phyloP scores from a whole-genome alignment of 768 basidiomycete species.

The Phylloporus sp. region DNA sequence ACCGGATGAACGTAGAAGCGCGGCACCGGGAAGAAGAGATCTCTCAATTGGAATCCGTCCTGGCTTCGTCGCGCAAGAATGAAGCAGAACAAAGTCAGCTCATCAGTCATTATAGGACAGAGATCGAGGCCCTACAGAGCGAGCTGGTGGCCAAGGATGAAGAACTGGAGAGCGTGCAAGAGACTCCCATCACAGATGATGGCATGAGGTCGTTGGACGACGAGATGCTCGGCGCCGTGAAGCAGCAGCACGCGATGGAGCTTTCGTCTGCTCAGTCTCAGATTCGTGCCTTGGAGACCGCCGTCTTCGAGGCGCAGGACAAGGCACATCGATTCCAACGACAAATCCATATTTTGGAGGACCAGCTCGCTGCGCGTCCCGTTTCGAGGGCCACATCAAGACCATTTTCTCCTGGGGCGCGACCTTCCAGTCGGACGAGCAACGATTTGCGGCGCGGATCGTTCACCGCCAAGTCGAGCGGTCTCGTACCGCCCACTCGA shows the following conservation, averaged over 20 bases:
- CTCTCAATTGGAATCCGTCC: conserved; percentile 44
- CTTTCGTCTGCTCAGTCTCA: conserved; percentile 75
- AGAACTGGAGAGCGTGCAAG: conserved; percentile 55
- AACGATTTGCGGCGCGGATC: conserved; percentile 36
- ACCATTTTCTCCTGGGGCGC: conserved; percentile 45
- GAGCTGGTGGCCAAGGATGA: conserved; percentile 61
- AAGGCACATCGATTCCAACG: conserved; percentile 62
- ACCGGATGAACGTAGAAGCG: conserved; percentile 43
- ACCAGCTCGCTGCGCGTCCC: conserved; percentile 50
- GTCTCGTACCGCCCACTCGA: conserved; percentile 40
- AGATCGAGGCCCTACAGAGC: conserved; percentile 63
- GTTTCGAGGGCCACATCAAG: conserved; percentile 39
- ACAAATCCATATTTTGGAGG: conserved; percentile 60
- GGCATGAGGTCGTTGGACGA: conserved; percentile 57
- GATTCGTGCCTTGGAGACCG: conserved; percentile 70
- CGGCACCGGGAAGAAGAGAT: conserved; percentile 53
- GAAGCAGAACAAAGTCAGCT: conserved; percentile 62
- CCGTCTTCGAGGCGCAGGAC: conserved; percentile 69
- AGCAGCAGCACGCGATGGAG: conserved; percentile 74
- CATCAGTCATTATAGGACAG: conserved; percentile 58
- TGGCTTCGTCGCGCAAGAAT: conserved; percentile 42
- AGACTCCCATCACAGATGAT: conserved; percentile 37
- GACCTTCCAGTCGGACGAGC: conserved; percentile 40
- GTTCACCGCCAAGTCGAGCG: conserved; percentile 27
- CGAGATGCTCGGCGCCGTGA: conserved; percentile 65